Evolutionary conservation across 306 rosid species (phyloP), one percentile per base, ranked within the genome.

Genomic region (Gleditsia sinensis): DNA sequence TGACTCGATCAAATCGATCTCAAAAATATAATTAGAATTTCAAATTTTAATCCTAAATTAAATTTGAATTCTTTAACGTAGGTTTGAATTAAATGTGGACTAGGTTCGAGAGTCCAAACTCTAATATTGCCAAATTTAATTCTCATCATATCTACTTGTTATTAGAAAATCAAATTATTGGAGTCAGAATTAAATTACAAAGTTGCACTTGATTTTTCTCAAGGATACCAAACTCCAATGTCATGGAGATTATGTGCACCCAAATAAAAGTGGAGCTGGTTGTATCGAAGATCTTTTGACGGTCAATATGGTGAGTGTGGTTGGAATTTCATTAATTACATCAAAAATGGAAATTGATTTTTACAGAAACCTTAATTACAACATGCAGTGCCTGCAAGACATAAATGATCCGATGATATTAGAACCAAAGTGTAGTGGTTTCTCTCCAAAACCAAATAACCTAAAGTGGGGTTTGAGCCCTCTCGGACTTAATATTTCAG

Each of bases 351-450:
- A 14, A 21, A 36, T 4, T 54, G 23, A 70, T 53, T 23, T 53
- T 23, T 13, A 8, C 17, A 14, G 27, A 5, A 32, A 37, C 12
- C 9, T 37, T 20, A 34, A 28, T 64, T 25, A 1, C 17, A 27
- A 54, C n/a, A 65, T 54, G 67, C 24, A 75, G 80, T 75, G 73
- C 42, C 50, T 75, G 55, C n/a, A n/a, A 65, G 80, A 75, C 40
- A 8, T 75, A 43, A 6, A 39, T 39, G 3, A 2, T 4, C 24
- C 67, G 4, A 65, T 75, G 80, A 34, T 75, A 45, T 45, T 75
- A 49, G 80, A 75, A 55, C 9, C 55, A 20, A 16, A 1, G 36
- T 75, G 80, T 49, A n/a, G 14, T 16, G 0, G 8, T 3, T 1
- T 39, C 57, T 27, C 19, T 42, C 13, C 67, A 27, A 55, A 55